Conservation (phyloP, 176 grass and related monocot species). For the Oryza meyeriana region DNA sequence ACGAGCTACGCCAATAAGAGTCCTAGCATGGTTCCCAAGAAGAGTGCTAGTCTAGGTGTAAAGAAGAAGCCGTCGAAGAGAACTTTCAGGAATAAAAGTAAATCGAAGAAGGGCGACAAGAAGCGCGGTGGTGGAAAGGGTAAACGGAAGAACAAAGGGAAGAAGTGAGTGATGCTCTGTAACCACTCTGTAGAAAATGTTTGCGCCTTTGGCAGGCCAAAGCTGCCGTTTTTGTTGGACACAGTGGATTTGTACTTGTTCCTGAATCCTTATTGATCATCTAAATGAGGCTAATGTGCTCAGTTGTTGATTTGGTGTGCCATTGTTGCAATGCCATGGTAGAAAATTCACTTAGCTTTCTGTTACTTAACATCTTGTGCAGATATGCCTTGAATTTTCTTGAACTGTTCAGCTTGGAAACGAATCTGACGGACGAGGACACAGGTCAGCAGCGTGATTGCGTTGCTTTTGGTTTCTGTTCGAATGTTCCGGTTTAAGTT, state of each 20-base stretch:
- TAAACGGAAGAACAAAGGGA: conserved; percentile 53
- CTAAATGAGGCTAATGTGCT: neutral
- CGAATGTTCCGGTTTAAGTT: too few species aligned
- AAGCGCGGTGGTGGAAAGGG: conserved; percentile 41
- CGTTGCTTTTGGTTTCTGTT: too few species aligned
- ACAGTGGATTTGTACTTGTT: neutral
- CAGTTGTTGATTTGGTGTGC: neutral
- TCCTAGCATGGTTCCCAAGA: conserved; percentile 36
- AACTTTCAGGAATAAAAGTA: conserved; percentile 56
- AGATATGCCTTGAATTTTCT: neutral
- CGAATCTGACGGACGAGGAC: too few species aligned
- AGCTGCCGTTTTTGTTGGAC: neutral
- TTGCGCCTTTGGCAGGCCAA: conserved; percentile 9
- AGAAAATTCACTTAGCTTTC: neutral
- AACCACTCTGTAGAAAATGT: conserved; percentile 13
- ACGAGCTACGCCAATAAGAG: conserved; percentile 32
- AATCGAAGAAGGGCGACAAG: conserved; percentile 39
- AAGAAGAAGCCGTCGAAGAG: conserved; percentile 74
- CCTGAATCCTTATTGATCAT: neutral
- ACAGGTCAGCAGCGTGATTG: too few species aligned
- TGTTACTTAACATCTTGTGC: neutral
- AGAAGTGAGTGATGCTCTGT: conserved; percentile 43
- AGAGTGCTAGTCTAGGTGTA: conserved; percentile 37
- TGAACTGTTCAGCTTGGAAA: neutral
- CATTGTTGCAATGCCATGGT: neutral